Conservation (phyloP, 2,329 filamentous ascomycete species). For the Cercospora brassicicola region DNA sequence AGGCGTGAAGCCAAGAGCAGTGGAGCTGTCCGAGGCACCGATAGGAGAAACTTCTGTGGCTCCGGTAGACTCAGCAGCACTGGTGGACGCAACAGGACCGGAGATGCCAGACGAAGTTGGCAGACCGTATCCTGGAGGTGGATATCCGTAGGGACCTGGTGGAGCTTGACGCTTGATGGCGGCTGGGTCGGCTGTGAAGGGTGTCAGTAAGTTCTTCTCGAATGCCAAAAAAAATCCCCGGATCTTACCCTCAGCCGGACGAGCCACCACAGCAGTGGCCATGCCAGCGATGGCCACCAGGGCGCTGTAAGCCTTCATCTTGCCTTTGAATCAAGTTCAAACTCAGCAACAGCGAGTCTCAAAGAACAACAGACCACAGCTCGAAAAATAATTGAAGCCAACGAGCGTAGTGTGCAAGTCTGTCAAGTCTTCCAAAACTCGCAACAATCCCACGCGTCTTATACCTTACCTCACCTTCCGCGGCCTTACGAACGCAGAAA, state of each 20-base stretch:
- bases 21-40: constrained; percentile 9
- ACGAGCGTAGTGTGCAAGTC: background rate
- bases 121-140: constrained; percentile 10
- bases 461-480: background rate
- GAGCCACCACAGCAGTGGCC: background rate
- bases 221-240: too few species aligned
- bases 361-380: background rate
- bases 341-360: background rate
- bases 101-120: constrained; percentile 7
- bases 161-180: background rate
- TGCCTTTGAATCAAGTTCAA: background rate
- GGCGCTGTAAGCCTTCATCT: constrained; percentile 5
- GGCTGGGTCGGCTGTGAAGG: background rate
- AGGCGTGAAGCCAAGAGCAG: constrained; percentile 7
- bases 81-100: constrained; percentile 9
- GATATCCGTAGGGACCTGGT: constrained; percentile 7
- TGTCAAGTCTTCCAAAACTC: background rate
- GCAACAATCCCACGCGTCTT: background rate
- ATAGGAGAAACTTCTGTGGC: constrained; percentile 16
- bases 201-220: background rate
- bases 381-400: background rate
- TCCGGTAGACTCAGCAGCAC: background rate
- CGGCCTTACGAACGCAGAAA: background rate
- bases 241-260: background rate
- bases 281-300: background rate